A percentile compares a stretch with the other conserved stretches of the same genome.
Evolutionary conservation across 140 eudicot species (phyloP).

Genomic region (Flaveria floridana): DNA sequence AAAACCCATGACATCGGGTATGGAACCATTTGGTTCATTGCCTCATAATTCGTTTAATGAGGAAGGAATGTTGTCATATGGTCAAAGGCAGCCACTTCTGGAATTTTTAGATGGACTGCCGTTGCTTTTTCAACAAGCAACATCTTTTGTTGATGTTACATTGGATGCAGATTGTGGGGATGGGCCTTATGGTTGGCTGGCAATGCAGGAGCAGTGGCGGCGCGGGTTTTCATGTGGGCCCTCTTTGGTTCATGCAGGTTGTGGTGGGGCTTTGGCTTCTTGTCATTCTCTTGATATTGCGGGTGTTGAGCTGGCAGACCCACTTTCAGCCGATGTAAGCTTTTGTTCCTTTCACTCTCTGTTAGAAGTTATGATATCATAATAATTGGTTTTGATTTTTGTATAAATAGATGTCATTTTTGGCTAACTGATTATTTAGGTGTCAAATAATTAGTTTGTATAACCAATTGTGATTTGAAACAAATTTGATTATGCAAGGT

Average conservation of each 20-base stretch:
- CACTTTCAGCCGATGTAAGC: constrained; percentile 88
- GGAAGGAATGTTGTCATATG: constrained; percentile 74
- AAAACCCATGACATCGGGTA: constrained; percentile 51
- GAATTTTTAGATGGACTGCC: constrained; percentile 86
- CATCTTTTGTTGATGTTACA: constrained; percentile 91
- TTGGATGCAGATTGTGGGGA: constrained; percentile 90
- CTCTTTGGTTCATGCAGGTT: constrained; percentile 88
- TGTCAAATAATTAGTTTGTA: not conserved
- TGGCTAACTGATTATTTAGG: not conserved
- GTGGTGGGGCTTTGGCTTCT: constrained; percentile 95
- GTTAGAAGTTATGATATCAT: not conserved
- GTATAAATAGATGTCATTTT: not conserved
- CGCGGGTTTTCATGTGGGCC: constrained; percentile 99
- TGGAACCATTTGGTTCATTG: constrained; percentile 55
- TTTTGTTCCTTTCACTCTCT: constrained; percentile 9
- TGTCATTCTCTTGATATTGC: constrained; percentile 92
- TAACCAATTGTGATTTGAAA: not conserved
- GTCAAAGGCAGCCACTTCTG: constrained; percentile 80
- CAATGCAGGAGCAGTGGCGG: constrained; percentile 91
- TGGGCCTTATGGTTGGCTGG: constrained; percentile 97
- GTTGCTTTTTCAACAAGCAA: constrained; percentile 93
- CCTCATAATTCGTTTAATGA: constrained; percentile 66
- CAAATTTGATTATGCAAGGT: not conserved
- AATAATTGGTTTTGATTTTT: not conserved
- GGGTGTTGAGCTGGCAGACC: constrained; percentile 87